Evolutionary conservation across 2,329 filamentous ascomycete genomes (phyloP), one percentile per base, ranked within the genome.

Genomic region (Trichoderma citrinoviride): DNA sequence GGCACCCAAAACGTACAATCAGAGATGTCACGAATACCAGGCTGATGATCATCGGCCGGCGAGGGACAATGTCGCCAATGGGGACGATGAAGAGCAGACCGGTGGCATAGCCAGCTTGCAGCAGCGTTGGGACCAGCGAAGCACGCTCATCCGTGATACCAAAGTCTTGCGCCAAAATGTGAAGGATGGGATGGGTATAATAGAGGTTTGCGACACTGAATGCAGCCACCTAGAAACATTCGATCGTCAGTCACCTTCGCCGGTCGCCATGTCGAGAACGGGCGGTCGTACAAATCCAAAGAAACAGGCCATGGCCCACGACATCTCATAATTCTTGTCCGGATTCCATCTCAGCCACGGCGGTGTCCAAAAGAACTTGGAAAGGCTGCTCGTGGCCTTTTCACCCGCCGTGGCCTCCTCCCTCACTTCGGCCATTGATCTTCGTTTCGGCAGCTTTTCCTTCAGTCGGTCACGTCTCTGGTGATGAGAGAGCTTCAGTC

Each of bases 141-240:
- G 90, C 86, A 61, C 83, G 80, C 71, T 92, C 90, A 71, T 92
- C 89, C 8, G 82, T 83, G 54, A 94, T 88, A 61, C 83, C 72
- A 71, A 95, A 94, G 17, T 90, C 88, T 10, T 81, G 74, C 0
- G 91, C 90, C 46, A 95, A 82, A 57, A 90, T 85, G 72, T 93
- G 92, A 25, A 94, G 79, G 53, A 94, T 90, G 0, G 91, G 90
- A 71, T 93, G 90, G 66, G 85, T 91, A 76, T 94, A 93, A 77
- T 94, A 94, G 3, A 94, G 79, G 70, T 93, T 93, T 19, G 90
- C 90, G 7, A 93, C 91, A 0, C 89, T 91, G 69, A 92, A 87
- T 4, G 87, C 83, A 0, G 79, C 78, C 17, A 65, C 47, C 62
- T 65, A 17, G 40, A 43, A 29, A 19, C 10, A 21, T 43, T 15